Conservation (phyloP, 2,329 filamentous ascomycete genomes). For the Sarocladium strictum region DNA sequence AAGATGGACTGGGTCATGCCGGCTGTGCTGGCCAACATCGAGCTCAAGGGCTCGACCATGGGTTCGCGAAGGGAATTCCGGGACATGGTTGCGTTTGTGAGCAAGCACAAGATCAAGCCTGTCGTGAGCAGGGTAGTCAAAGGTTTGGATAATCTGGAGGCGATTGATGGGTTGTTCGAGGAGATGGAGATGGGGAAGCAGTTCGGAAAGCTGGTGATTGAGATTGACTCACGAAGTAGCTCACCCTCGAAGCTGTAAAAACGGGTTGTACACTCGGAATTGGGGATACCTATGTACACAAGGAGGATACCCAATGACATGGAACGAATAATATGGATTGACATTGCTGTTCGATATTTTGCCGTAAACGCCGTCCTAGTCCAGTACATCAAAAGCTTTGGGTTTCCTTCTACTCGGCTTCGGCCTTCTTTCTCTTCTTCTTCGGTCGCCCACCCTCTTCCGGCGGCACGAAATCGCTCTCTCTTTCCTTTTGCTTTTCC, state of each 20-base stretch:
- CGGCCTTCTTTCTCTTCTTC: constrained; percentile 56
- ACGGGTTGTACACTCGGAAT: not conserved
- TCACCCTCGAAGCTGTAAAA: constrained; percentile 33
- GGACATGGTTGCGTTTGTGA: constrained; percentile 85
- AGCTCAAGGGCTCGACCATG: constrained; percentile 84
- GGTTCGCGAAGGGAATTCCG: constrained; percentile 81
- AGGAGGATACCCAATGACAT: too few relatives aligned
- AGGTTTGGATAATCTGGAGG: constrained; percentile 69
- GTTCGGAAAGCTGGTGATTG: constrained; percentile 88
- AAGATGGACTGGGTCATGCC: constrained; percentile 83
- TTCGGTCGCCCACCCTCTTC: constrained; percentile 64
- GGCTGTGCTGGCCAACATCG: constrained; percentile 81
- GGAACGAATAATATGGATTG: not conserved
- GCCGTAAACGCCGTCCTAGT: not conserved
- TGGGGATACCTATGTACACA: not conserved
- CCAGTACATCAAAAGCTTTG: not conserved
- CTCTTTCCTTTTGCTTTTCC: constrained; percentile 78
- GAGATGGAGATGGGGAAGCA: constrained; percentile 83
- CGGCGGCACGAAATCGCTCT: constrained; percentile 81
- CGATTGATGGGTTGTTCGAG: constrained; percentile 76
- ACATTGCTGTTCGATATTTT: not conserved
- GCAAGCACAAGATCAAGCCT: constrained; percentile 64
- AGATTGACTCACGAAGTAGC: constrained; percentile 43
- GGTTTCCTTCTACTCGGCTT: constrained; percentile 20
- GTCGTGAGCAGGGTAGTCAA: constrained; percentile 69